Conservation (phyloP, 2,329 filamentous ascomycete species). For the Alternaria viburni region DNA sequence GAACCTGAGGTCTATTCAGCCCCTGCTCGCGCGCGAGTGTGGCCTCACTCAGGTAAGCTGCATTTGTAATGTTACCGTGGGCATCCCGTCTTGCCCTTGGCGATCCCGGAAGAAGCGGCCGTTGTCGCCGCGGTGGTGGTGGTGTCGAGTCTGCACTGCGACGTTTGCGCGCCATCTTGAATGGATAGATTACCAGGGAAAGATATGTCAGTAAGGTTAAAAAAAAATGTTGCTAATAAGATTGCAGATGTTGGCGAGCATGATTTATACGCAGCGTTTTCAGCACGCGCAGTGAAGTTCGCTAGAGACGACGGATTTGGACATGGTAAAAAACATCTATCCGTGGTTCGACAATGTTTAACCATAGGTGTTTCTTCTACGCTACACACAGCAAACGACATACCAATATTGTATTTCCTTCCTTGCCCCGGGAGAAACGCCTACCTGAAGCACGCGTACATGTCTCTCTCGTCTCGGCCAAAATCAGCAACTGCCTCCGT, state of each 20-base stretch:
- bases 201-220: not conserved
- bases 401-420: not conserved
- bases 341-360: not conserved
- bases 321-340: not conserved
- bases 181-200: not conserved
- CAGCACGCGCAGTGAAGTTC: not conserved
- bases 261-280: not conserved
- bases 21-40: not conserved
- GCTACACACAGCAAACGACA: not conserved
- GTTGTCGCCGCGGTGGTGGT: not conserved
- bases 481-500: not conserved
- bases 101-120: not conserved
- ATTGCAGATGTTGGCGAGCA: not conserved
- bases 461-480: not conserved
- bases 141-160: not conserved
- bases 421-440: not conserved
- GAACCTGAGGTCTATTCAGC: not conserved
- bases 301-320: fast-evolving
- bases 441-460: not conserved
- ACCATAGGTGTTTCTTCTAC: not conserved
- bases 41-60: not conserved
- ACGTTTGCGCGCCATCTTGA: not conserved
- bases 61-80: not conserved
- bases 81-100: not conserved
- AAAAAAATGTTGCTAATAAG: not conserved